Base-by-base conservation (phyloP, 2,329 filamentous ascomycete species). In the Zelopaecilomyces penicillatus region DNA sequence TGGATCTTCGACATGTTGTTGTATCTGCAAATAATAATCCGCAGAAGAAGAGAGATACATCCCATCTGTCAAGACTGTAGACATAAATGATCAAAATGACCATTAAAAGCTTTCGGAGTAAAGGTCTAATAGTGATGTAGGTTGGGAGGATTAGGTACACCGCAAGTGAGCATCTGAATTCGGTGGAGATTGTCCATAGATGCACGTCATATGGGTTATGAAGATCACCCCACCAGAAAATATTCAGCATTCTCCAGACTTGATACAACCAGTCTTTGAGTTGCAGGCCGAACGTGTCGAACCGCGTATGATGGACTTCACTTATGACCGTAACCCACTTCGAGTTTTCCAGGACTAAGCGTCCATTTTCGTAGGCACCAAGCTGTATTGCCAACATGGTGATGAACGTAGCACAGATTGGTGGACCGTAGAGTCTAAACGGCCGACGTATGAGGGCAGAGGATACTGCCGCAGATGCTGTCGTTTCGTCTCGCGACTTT, bases 381-480 rank as follows among this genome's bases (percentile, higher is more conserved):
- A 39, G 37, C 37, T 39, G 37, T 39, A 39, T 39, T n/a, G 37
- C 37, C 10, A 39, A n/a, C 37, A 39, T 39, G 6, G 37, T 39
- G 37, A 39, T 39, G 19, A 39, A 39, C 11, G 26, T 39, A n/a
- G 37, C 37, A 10, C 27, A 11, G 26, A 39, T 12, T 19, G 37
- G 37, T 5, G 37, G 37, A 5, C 37, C 37, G 5, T 39, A 39
- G 12, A 39, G 26, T 28, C 37, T 26, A 29, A 39, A 11, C 28
- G 37, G 37, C n/a, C 37, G 37, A 39, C 37, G 37, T 28, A 29
- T 26, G 37, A 39, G 26, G 7, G 26, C n/a, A n/a, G 37, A 39
- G 8, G 26, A n/a, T 19, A 39, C 10, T n/a, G 37, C 28, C 26
- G 28, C n/a, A n/a, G n/a, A n/a, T n/a, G n/a, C n/a, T n/a, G n/a